Base-by-base conservation (phyloP, 139 green algal genomes). In the Raphidocelis subcapitata region DNA sequence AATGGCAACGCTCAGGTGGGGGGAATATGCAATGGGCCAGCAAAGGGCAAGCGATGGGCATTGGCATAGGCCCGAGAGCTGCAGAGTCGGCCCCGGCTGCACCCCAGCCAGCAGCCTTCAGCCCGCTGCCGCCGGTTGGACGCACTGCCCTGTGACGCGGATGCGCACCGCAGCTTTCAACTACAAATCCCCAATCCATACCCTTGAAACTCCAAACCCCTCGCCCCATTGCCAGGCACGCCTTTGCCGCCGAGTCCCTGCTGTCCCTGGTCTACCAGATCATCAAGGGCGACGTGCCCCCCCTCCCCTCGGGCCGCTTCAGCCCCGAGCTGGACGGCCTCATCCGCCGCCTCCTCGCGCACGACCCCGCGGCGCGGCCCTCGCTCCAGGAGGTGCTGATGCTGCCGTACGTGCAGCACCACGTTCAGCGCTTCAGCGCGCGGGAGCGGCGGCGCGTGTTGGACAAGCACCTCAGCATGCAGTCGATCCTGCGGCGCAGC, bases 1-100 rank as follows among this genome's bases (percentile, higher is more conserved):
- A 79, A 73, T 97, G 5, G 89, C 82, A 70, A 85, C 87, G 0
- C 83, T 97, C 32, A 84, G 82, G 85, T 90, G 55, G 73, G 82
- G 41, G 3, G 59, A 18, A 10, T 36, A 35, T 47, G 15, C 62
- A 29, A 24, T 24, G 31, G n/a, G n/a, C n/a, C n/a, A 49, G 41
- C 41, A 12, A 8, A 8, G 8, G 8, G 8, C 12, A 8, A 49
- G 41, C 41, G 41, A 12, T 20, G 8, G 8, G 41, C 41, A 20
- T 49, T 49, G n/a, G n/a, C 41, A 20, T 33, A 23, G 29, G 37
- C 29, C 14, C 12, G 41, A 14, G 23, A 21, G 29, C 24, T 3
- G 56, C 56, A 33, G 3, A 36, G 15, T 21, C n/a, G 26, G 56
- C n/a, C 29, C 3, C 56, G 3, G 24, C 3, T 36, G 8, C 3